phyloP scores from a whole-genome alignment of 768 basidiomycete genomes.

The Auriscalpium vulgare region DNA sequence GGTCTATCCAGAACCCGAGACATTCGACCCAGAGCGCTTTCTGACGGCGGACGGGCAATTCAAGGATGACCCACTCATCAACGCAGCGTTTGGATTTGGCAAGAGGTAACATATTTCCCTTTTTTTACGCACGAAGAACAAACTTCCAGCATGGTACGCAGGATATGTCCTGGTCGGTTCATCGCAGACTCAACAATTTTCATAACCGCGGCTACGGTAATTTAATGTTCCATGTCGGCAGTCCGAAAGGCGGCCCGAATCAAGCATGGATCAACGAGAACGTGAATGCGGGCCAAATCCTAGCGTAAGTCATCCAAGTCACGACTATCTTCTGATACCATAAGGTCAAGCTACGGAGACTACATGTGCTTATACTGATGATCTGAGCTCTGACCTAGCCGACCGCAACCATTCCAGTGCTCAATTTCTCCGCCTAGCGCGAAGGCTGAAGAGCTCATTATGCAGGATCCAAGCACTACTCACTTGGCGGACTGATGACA shows the following conservation, averaged over 20 bases:
- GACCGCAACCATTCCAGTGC: background rate
- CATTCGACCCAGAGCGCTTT: slow-evolving; percentile 12
- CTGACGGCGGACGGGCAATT: slow-evolving; percentile 6
- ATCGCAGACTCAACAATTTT: background rate
- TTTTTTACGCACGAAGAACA: background rate
- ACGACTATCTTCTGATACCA: no score
- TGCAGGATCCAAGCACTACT: background rate
- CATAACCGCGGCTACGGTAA: background rate
- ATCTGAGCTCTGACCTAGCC: background rate
- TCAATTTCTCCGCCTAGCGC: background rate
- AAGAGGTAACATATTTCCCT: background rate
- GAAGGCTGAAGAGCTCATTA: background rate
- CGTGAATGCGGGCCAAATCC: background rate
- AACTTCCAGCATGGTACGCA: background rate
- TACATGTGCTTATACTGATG: background rate
- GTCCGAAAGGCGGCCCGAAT: background rate
- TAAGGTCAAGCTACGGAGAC: no score
- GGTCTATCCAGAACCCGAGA: slow-evolving; percentile 8
- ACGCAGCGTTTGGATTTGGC: slow-evolving; percentile 3
- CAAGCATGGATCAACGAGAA: background rate
- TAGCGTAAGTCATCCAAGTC: background rate
- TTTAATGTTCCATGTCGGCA: background rate
- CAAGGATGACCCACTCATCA: slow-evolving; percentile 2
- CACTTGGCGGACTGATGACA: no score
- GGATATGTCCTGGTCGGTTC: slow-evolving; percentile 16